Conservation (phyloP, 176 grass and related monocot genomes). For the Cocos nucifera region DNA sequence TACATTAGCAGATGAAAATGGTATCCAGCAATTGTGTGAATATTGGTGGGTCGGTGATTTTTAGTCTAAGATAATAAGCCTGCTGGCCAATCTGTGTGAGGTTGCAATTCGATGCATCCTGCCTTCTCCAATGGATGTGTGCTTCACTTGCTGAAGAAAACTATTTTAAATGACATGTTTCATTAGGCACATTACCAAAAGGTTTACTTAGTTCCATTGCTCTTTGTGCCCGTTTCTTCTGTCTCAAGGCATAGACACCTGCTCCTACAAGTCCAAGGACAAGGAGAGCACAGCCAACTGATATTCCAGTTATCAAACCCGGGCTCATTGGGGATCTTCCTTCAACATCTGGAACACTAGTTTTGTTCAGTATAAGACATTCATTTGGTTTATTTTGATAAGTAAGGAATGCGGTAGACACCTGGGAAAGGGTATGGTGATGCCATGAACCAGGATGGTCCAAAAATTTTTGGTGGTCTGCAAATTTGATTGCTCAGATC, state of each 20-base stretch:
- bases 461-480: slow-evolving; percentile 26
- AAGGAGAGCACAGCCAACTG: slow-evolving; percentile 16
- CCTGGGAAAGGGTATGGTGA: slow-evolving; percentile 29
- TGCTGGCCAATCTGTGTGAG: too few species aligned
- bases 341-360: slow-evolving; percentile 13
- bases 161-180: slow-evolving; percentile 1
- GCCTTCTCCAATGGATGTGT: background rate
- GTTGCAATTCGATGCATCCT: background rate
- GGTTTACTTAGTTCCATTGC: slow-evolving; percentile 38
- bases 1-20: too few species aligned
- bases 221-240: slow-evolving; percentile 35
- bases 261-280: slow-evolving; percentile 20
- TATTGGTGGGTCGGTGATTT: too few species aligned
- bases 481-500: slow-evolving; percentile 36
- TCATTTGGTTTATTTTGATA: background rate
- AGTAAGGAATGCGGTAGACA: background rate
- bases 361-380: slow-evolving; percentile 2
- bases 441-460: slow-evolving; percentile 49
- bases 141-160: background rate
- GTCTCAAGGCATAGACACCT: slow-evolving; percentile 32
- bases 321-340: slow-evolving; percentile 20
- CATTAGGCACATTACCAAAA: slow-evolving; percentile 29
- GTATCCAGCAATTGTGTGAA: too few species aligned
- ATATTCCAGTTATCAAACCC: slow-evolving; percentile 34
- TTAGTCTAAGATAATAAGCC: too few species aligned